phyloP scores from a whole-genome alignment of 306 rosid species.

The Cercis canadensis region DNA sequence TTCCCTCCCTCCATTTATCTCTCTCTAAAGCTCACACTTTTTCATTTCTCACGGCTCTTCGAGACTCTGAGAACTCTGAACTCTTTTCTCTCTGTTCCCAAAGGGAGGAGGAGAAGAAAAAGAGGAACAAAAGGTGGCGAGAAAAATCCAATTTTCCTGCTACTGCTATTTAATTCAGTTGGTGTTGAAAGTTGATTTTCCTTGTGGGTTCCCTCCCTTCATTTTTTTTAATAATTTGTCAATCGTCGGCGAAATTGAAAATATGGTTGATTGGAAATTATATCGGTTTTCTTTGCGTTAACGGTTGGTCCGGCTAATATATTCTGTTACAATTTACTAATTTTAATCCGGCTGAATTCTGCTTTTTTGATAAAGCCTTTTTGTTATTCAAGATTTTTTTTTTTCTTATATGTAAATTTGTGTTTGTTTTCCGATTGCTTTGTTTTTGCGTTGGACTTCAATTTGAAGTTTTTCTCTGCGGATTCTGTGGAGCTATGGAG shows the following conservation, averaged over 20 bases:
- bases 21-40: slow-evolving; percentile 8
- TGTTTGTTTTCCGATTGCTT: not conserved
- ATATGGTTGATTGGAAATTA: not conserved
- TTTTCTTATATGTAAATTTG: not conserved
- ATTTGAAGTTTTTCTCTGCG: not conserved
- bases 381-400: too few relatives aligned
- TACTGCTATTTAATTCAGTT: slow-evolving; percentile 4
- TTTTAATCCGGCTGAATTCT: not conserved
- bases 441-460: not conserved
- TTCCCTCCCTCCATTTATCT: slow-evolving; percentile 5
- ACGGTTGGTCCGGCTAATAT: not conserved
- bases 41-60: not conserved
- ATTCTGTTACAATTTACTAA: not conserved
- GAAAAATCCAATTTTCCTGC: slow-evolving; percentile 31
- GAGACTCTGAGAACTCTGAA: not conserved
- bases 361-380: not conserved
- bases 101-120: slow-evolving; percentile 23
- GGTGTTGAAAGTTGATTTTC: not conserved
- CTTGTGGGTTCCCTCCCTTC: not conserved
- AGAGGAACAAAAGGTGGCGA: slow-evolving; percentile 46
- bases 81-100: slow-evolving; percentile 37
- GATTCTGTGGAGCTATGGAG: slow-evolving; percentile 27
- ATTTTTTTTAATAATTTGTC: not conserved
- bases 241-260: slow-evolving; percentile 11
- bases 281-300: not conserved